Evolutionary conservation across 768 basidiomycete species (phyloP), one percentile per base, ranked within the genome.

Genomic region (Kwoniella botswanensis): DNA sequence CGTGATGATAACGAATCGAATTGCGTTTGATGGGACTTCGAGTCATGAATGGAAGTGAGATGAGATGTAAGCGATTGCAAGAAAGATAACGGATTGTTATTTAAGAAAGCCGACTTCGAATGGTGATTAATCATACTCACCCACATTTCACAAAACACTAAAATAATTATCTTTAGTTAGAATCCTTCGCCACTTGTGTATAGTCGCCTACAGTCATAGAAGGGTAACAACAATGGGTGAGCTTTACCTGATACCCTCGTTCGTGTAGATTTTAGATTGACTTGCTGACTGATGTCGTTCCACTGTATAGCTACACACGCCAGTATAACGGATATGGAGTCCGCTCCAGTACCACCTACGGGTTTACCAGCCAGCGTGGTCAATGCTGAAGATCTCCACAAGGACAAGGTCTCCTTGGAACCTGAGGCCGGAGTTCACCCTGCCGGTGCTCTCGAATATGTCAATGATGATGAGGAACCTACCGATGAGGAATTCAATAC

Each of bases 401-500:
- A 65, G 6, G 68, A 68, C 13, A 64, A 71, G 65, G 43, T 69
- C 55, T 44, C 59, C 2, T 13, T 54, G n/a, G 43, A 42, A 17
- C 58, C 65, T n/a, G 60, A 58, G n/a, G 29, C 29, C 15, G 58
- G 22, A 24, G 62, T 63, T 54, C 58, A 67, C 13, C 71, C 67
- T n/a, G 67, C 44, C 9, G 54, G 64, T 50, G 63, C 68, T 21
- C 50, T 71, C 52, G 58, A 67, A 21, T 67, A 59, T 53, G 50
- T 65, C 44, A 70, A 74, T 22, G 64, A 72, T 3, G 72, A 61
- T 6, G 68, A 73, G 12, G 72, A 74, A 43, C 79, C 79, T 43
- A 78, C 77, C 21, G 73, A 74, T 24, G 79, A 80, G 71, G 79
- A 83, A 67, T 61, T 75, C 43, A 52, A 21, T 35, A 81, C 77